Evolutionary conservation across 495 filamentous ascomycete genomes (phyloP), one percentile per base, ranked within the genome.

Genomic region (Trichoderma reesei): DNA sequence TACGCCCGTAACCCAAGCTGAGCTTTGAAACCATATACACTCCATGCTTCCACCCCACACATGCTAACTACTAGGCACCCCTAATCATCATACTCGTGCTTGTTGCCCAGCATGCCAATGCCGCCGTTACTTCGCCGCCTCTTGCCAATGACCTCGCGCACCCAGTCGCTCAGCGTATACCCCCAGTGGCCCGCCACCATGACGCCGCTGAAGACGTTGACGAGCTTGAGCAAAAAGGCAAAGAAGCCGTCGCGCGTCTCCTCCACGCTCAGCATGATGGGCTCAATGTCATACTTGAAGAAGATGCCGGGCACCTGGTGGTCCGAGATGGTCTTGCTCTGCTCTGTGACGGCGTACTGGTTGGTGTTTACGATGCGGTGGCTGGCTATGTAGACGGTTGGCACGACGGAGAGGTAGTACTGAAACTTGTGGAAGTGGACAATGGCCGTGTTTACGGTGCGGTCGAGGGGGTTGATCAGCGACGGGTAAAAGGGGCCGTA

Each of bases 241-340:
- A 96, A 72, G 63, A 97, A 80, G 18, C 88, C 80, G 46, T 85
- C 86, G 68, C 93, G 81, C 70, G 87, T 85, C 77, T 97, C 94
- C 67, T 87, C 87, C 62, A 99, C 86, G 33, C 87, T 86, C 37
- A 99, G 78, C 68, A 91, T 73, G 69, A 99, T 93, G 4, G 94
- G 94, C 83, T 99, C 94, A 72, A 99, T 97, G 75, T 98, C 93
- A 73, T 93, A 99, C 79, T 98, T 98, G 82, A 99, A 91, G 75
- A 96, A 99, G 68, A 99, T 89, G 11, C 95, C 95, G 1, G 94
- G 94, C 6, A 96, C 83, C 8, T 79, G 78, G 65, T 79, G 85
- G 73, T 96, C 89, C 63, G 79, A 75, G 44, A 97, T 79, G 8
- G 78, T 68, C 62, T 84, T 82, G 63, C 82, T 85, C 74, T 96